These are phyloP conservation scores for Eimeria maxima DNA, from an alignment of 169 alveolate genomes.

Conservation along the genomic window DNA sequence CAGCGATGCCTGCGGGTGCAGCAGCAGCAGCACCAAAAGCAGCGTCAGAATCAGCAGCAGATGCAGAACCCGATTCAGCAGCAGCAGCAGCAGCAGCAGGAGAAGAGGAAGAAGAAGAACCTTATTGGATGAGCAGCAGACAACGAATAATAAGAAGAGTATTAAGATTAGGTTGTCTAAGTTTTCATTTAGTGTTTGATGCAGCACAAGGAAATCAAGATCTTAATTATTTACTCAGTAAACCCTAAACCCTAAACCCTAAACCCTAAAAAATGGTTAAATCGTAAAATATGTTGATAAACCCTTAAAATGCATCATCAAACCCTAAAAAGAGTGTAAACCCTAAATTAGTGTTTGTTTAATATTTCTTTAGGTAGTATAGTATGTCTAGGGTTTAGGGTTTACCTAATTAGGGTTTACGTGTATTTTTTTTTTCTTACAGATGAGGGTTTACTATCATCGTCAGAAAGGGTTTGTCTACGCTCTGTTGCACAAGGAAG, in stretches of 20 bases:
- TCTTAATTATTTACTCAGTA: conserved; percentile 54
- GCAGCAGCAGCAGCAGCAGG: conserved; percentile 16
- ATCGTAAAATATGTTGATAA: neutral
- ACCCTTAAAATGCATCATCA: neutral
- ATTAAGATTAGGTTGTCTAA: conserved; percentile 59
- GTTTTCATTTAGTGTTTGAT: conserved; percentile 70
- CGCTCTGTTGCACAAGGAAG: neutral
- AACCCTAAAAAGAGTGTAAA: neutral
- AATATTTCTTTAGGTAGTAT: neutral
- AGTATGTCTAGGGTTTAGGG: neutral
- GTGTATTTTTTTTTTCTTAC: neutral
- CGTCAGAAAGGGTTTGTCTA: neutral
- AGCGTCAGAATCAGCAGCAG: neutral
- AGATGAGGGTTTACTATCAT: conserved; percentile 43
- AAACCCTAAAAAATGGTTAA: neutral
- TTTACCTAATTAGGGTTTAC: neutral
- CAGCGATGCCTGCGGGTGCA: neutral
- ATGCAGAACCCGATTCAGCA: neutral
- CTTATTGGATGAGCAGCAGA: conserved; percentile 10
- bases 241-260: conserved; percentile 74
- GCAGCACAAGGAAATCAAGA: conserved; percentile 73
- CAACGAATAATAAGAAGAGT: conserved; percentile 29
- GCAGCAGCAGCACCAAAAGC: neutral
- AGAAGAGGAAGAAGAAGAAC: conserved; percentile 25
- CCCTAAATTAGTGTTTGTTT: neutral